Base-by-base conservation (phyloP, 345 rosid genomes). In the Hibiscus syriacus region DNA sequence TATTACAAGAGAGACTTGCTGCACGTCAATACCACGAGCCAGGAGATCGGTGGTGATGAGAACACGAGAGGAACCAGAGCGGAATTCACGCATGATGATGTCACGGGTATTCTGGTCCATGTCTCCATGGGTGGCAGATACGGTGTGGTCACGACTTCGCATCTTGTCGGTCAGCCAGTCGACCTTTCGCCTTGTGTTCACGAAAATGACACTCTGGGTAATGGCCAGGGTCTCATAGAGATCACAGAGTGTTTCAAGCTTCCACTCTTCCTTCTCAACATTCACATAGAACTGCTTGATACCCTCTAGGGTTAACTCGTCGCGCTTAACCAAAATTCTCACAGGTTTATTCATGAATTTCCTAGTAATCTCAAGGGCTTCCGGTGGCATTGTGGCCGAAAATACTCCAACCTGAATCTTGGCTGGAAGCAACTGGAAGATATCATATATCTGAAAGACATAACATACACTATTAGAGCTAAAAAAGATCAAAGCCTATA, bases 301-400 rank as follows among this genome's bases (percentile, higher is more conserved):
- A 83, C 97, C 97, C 80, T 92, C 98, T 0, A 92, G 92, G 46
- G 96, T 89, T 43, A 91, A 89, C 78, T 89, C 93, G 41, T 91
- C 97, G 14, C 92, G 86, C 80, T 89, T 92, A 26, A 89, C 96
- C 70, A 92, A 78, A 60, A 92, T 89, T 70, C 96, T 80, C 38
- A 87, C 96, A 3, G 96, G 94, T 66, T 89, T 87, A 74, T 85
- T 89, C 96, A 89, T 89, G 70, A 92, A 89, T 79, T 86, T 92
- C 77, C 90, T 86, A 3, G 96, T 89, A 68, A 92, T 92, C 79
- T 92, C 94, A 17, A 92, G 92, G 6, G 92, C 98, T 70, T 92
- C 96, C 0, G 93, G 96, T 4, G 96, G 98, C 94, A 92, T 89
- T 12, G 98, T 92, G 4, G 96, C 98, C 2, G 96, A 92, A 85